These are phyloP conservation scores for Fusarium drepaniforme DNA, from an alignment of 2,329 filamentous ascomycete species.

Conservation along the genomic window DNA sequence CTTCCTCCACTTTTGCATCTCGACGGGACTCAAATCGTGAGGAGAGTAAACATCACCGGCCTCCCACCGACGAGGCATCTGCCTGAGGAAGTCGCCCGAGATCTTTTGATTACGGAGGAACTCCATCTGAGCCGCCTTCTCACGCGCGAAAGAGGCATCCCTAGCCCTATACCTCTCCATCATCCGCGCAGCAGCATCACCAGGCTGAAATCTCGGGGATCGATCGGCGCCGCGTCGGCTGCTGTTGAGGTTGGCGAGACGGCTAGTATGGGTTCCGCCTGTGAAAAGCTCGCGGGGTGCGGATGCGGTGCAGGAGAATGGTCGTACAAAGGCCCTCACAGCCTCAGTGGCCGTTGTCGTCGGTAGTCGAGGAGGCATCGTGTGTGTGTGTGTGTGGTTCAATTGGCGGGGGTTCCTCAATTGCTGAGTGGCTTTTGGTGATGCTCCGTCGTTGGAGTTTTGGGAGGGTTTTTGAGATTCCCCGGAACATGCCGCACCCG, in stretches of 20 bases:
- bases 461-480: slow-evolving; percentile 43
- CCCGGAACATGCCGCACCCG: slow-evolving; percentile 36
- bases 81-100: slow-evolving; percentile 67
- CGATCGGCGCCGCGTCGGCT: slow-evolving; percentile 10
- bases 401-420: slow-evolving; percentile 21
- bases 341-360: slow-evolving; percentile 35
- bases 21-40: slow-evolving; percentile 82
- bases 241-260: slow-evolving; percentile 40
- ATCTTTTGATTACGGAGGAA: slow-evolving; percentile 54
- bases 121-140: slow-evolving; percentile 52
- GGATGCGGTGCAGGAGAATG: slow-evolving; percentile 48
- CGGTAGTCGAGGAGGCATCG: slow-evolving; percentile 58
- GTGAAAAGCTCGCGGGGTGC: slow-evolving; percentile 38
- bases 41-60: slow-evolving; percentile 90
- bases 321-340: slow-evolving; percentile 34
- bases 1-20: slow-evolving; percentile 85
- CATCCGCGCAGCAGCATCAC: slow-evolving; percentile 46
- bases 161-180: slow-evolving; percentile 44
- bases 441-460: slow-evolving; percentile 34
- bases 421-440: slow-evolving; percentile 26
- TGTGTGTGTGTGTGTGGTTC: neutral
- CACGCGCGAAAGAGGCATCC: slow-evolving; percentile 33
- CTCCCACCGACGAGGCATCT: slow-evolving; percentile 79
- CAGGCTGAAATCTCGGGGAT: slow-evolving; percentile 17
- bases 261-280: slow-evolving; percentile 25